Percentiles rank a stretch among this genome's conserved stretches.
Evolutionary conservation across 371 early-diverging fungal genomes (phyloP).

Genomic region (Zopfochytrium polystomum): DNA sequence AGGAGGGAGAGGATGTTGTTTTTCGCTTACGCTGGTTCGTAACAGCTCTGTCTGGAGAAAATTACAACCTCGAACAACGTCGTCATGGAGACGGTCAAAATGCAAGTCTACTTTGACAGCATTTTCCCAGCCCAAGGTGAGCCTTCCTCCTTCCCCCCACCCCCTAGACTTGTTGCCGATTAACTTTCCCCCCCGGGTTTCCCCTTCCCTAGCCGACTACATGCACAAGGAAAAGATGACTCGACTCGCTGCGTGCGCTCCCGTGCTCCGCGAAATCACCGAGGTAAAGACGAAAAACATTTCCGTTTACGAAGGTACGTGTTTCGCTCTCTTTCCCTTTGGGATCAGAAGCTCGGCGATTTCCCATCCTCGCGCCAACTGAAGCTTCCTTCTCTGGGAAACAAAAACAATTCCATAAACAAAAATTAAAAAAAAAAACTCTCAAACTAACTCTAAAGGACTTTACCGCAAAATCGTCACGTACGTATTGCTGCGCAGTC

Average conservation of each 20-base stretch:
- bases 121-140: conserved; percentile 53
- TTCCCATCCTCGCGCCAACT: not conserved
- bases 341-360: not conserved
- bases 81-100: conserved; percentile 46
- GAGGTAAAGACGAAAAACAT: conserved; percentile 44
- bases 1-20: no score
- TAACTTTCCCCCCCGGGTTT: not conserved
- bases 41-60: conserved; percentile 40
- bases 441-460: conserved; percentile 14
- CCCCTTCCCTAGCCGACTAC: conserved; percentile 43
- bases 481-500: conserved; percentile 44
- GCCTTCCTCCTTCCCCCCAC: not conserved
- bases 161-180: not conserved
- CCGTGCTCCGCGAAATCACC: conserved; percentile 43
- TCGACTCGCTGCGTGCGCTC: conserved; percentile 35
- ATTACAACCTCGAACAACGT: conserved; percentile 38
- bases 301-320: conserved; percentile 45
- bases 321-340: conserved; percentile 1
- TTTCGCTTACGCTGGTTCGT: not conserved
- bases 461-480: conserved; percentile 54
- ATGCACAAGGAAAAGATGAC: conserved; percentile 49
- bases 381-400: not conserved
- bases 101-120: conserved; percentile 60
- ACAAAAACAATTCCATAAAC: no score
- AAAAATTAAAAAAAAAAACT: not conserved